Evolutionary conservation across 2,329 filamentous ascomycete species (phyloP).

Genomic region (Decorospora gaudefroyi): DNA sequence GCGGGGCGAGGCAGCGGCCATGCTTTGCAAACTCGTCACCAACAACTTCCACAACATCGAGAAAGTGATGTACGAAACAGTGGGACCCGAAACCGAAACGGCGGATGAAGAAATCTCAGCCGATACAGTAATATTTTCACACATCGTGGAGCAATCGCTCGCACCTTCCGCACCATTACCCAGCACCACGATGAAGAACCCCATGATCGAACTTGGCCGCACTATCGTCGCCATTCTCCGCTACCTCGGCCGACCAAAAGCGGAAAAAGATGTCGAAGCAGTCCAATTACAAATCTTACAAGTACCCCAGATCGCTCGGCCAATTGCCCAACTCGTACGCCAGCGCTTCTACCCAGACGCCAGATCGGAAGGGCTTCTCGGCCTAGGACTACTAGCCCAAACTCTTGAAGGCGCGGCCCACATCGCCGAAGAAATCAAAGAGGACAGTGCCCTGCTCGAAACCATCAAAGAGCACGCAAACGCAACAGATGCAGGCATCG

Average conservation of each 20-base stretch:
- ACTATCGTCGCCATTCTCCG: slow-evolving; percentile 34
- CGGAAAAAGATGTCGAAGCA: slow-evolving; percentile 31
- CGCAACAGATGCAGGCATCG: slow-evolving; percentile 30
- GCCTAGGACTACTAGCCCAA: slow-evolving; percentile 44
- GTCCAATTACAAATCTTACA: slow-evolving; percentile 34
- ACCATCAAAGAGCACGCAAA: slow-evolving; percentile 43
- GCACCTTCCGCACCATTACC: slow-evolving; percentile 39
- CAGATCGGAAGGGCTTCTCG: slow-evolving; percentile 43
- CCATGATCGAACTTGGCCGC: slow-evolving; percentile 42
- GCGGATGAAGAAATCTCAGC: slow-evolving; percentile 21
- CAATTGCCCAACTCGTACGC: slow-evolving; percentile 39
- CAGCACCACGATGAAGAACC: slow-evolving; percentile 48
- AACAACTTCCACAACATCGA: slow-evolving; percentile 40
- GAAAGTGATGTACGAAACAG: slow-evolving; percentile 32
- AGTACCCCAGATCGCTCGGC: slow-evolving; percentile 38
- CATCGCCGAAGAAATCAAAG: slow-evolving; percentile 37
- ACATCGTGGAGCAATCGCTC: slow-evolving; percentile 39
- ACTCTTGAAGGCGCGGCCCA: slow-evolving; percentile 33
- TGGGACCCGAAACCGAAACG: slow-evolving; percentile 20
- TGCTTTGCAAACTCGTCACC: slow-evolving; percentile 42
- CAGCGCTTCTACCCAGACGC: slow-evolving; percentile 46
- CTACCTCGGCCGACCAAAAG: slow-evolving; percentile 24
- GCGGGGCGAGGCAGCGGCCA: slow-evolving; percentile 43
- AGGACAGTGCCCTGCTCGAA: slow-evolving; percentile 36
- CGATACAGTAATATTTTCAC: slow-evolving; percentile 33